Percentiles rank a stretch among this genome's conserved stretches.
phyloP scores from a whole-genome alignment of 1,139 yeast species.

The Diutina siamensis region DNA sequence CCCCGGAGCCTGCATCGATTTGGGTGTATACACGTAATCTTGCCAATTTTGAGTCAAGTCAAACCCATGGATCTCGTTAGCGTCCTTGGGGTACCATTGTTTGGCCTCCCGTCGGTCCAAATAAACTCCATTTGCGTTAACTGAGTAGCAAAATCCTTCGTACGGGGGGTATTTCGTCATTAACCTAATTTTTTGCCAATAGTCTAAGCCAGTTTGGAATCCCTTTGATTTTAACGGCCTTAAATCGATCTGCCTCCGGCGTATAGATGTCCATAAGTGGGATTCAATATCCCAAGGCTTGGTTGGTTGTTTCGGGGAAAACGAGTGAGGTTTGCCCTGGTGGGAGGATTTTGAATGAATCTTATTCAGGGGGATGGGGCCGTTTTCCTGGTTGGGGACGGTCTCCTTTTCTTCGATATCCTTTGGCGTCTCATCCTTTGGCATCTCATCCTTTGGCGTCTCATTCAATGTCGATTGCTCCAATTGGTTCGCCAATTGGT shows the following conservation, averaged over 20 bases:
- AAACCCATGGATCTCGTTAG: background rate
- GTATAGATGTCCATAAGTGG: background rate
- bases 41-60: background rate
- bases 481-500: too few relatives aligned
- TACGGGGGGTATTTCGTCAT: background rate
- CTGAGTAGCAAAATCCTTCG: background rate
- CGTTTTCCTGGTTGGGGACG: too few relatives aligned
- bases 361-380: too few relatives aligned
- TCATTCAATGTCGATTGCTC: too few relatives aligned
- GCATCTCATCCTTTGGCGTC: too few relatives aligned
- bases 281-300: background rate
- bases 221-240: background rate
- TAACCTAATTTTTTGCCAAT: background rate
- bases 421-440: too few relatives aligned
- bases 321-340: too few relatives aligned
- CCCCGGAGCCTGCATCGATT: background rate
- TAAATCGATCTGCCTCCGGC: background rate
- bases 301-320: background rate
- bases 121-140: background rate
- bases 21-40: background rate
- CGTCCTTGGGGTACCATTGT: background rate
- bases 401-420: too few relatives aligned
- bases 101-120: background rate
- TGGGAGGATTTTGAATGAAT: too few relatives aligned
- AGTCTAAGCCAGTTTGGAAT: too few relatives aligned